Base-by-base conservation (phyloP, 2,329 filamentous ascomycete genomes). In the Apiospora arundinis region DNA sequence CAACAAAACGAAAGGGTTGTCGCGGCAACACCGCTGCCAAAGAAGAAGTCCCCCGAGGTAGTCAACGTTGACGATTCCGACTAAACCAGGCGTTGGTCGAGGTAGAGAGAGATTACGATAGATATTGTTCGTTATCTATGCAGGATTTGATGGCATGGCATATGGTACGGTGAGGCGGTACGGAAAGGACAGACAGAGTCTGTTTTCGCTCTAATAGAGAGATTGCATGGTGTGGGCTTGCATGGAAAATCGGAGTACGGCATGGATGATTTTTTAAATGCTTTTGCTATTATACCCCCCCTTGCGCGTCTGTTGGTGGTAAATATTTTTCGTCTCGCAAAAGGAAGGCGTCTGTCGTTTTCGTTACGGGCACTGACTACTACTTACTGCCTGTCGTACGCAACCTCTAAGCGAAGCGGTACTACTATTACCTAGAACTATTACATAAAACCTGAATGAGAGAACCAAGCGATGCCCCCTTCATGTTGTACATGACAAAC, bases 201-300 rank as follows among this genome's bases (percentile, higher is more conserved):
- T 63, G n/a, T 23, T 40, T 14, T 32, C 25, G 25, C 32, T 63
- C 32, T 63, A 28, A n/a, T 63, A 63, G 56, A 63, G 9, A 63
- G 9, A 63, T n/a, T 63, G 56, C 56, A 63, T 40, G 56, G 56
- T n/a, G 32, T 63, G 56, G 56, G 42, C 42, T 32, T 40, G 56
- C 56, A 63, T 63, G 32, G 56, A 63, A 40, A 56, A 40, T 32
- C 32, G 56, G 56, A 63, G 56, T 63, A 60, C 56, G 56, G 32
- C 56, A 63, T 63, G 56, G 56, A 40, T 63, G 56, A 40, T 40
- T 63, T 42, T 42, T 63, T 40, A 63, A 40, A 40, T 63, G 56
- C 32, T 63, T 63, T 63, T 63, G 56, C 56, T 63, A 63, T 63
- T 63, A 63, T 63, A 63, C 56, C 56, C 56, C 56, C 56, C 56